Evolutionary conservation across 305 asterid genomes (phyloP).

Genomic region (Nicotiana rustica): DNA sequence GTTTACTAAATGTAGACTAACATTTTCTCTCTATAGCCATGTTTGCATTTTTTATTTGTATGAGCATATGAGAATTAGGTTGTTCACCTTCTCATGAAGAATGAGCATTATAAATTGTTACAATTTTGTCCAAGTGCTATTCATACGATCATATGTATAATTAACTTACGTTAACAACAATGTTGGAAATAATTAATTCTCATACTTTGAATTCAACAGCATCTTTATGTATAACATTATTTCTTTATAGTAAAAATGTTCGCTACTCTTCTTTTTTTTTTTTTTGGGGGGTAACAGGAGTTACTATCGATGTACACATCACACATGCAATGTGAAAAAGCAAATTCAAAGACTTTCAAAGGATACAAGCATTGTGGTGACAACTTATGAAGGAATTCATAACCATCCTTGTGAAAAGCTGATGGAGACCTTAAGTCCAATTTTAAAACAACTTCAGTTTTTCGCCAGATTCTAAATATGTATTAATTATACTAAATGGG

Average conservation of each 20-base stretch:
- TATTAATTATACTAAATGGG: not conserved
- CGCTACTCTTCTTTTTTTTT: too few species aligned
- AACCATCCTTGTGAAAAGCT: conserved; percentile 89
- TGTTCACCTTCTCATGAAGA: conserved; percentile 28
- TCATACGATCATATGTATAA: not conserved
- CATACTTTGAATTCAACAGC: not conserved
- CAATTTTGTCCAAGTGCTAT: not conserved
- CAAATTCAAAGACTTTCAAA: conserved; percentile 82
- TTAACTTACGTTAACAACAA: conserved; percentile 8
- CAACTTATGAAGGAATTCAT: conserved; percentile 87
- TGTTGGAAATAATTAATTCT: not conserved
- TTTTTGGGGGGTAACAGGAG: conserved; percentile 52
- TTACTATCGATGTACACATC: conserved; percentile 90
- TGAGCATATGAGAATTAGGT: not conserved
- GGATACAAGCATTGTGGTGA: conserved; percentile 74
- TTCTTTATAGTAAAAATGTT: not conserved
- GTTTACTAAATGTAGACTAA: too few species aligned
- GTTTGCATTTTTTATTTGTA: not conserved
- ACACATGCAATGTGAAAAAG: conserved; percentile 90
- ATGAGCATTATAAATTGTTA: not conserved
- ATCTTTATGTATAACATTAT: not conserved
- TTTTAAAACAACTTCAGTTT: conserved; percentile 90
- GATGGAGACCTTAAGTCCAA: conserved; percentile 86
- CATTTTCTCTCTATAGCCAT: not conserved
- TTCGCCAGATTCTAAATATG: conserved; percentile 71